phyloP scores from a whole-genome alignment of 1,284 basidiomycete species.

The Thecaphora frezii region DNA sequence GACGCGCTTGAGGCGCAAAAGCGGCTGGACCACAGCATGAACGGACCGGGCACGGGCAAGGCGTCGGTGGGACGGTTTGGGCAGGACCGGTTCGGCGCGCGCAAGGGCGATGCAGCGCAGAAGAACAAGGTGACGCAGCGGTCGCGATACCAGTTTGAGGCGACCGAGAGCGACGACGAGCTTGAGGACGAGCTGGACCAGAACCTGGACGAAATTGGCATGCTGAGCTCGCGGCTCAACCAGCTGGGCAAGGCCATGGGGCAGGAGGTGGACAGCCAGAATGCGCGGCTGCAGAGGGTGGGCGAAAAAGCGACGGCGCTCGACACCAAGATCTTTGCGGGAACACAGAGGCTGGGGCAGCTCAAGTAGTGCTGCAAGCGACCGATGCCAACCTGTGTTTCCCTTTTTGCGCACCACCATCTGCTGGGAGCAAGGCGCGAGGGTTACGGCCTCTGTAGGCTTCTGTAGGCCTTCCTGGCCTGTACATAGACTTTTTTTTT shows the following conservation, averaged over 20 bases:
- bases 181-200: constrained; percentile 76
- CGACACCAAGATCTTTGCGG: constrained; percentile 54
- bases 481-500: no score
- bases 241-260: constrained; percentile 81
- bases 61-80: constrained; percentile 41
- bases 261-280: constrained; percentile 57
- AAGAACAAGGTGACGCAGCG: constrained; percentile 66
- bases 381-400: neutral
- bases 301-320: constrained; percentile 52
- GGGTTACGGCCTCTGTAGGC: no score
- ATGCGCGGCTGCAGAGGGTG: constrained; percentile 48
- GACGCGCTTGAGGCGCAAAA: constrained; percentile 83
- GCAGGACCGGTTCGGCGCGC: constrained; percentile 39
- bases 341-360: constrained; percentile 50
- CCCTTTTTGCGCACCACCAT: neutral
- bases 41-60: constrained; percentile 42
- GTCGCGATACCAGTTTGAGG: constrained; percentile 88
- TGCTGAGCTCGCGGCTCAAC: constrained; percentile 79
- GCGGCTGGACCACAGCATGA: constrained; percentile 74
- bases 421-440: no score
- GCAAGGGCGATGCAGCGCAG: constrained; percentile 15
- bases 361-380: constrained; percentile 27
- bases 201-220: constrained; percentile 85
- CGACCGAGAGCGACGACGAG: constrained; percentile 93
- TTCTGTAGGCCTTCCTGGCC: no score